Percentiles rank a stretch among this genome's conserved stretches.
Evolutionary conservation across 179 eudicot genomes (phyloP).

Genomic region (Carnegiea gigantea): DNA sequence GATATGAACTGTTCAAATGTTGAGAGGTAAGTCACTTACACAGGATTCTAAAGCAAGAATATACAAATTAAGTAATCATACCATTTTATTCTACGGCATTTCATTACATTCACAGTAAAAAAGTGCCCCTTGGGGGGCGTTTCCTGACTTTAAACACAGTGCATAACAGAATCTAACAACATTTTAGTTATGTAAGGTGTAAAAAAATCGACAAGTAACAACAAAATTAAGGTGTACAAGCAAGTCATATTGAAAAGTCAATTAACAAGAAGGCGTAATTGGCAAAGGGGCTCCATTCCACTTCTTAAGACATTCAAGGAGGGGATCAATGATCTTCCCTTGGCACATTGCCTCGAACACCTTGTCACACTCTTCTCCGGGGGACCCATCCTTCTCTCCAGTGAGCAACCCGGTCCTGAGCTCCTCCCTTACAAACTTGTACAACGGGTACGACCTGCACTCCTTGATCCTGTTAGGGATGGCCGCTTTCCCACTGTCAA

Average conservation of each 20-base stretch:
- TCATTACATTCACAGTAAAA: too few species aligned
- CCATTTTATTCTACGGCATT: too few species aligned
- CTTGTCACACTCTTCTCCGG: slow-evolving; percentile 38
- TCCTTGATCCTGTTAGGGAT: slow-evolving; percentile 37
- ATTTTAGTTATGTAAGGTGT: too few species aligned
- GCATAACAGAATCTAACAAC: too few species aligned
- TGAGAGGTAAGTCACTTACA: too few species aligned
- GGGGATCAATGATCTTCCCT: slow-evolving; percentile 41
- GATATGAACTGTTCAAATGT: too few species aligned
- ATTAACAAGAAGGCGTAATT: background rate
- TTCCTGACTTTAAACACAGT: too few species aligned
- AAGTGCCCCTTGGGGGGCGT: too few species aligned
- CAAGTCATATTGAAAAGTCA: background rate
- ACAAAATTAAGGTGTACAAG: too few species aligned
- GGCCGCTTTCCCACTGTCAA: slow-evolving; percentile 26
- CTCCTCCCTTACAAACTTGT: slow-evolving; percentile 36
- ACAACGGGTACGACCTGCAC: slow-evolving; percentile 44
- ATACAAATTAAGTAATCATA: too few species aligned
- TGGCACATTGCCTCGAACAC: slow-evolving; percentile 38
- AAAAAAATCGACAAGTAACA: too few species aligned
- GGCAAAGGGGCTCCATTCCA: slow-evolving; percentile 46
- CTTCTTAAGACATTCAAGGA: slow-evolving; percentile 42
- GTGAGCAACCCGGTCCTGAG: slow-evolving; percentile 36
- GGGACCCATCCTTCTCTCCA: slow-evolving; percentile 34
- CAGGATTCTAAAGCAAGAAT: too few species aligned